Percentiles rank a stretch among this genome's conserved stretches.
Conservation (phyloP, 2,329 filamentous ascomycete species). For the Sporothrix pallida region DNA sequence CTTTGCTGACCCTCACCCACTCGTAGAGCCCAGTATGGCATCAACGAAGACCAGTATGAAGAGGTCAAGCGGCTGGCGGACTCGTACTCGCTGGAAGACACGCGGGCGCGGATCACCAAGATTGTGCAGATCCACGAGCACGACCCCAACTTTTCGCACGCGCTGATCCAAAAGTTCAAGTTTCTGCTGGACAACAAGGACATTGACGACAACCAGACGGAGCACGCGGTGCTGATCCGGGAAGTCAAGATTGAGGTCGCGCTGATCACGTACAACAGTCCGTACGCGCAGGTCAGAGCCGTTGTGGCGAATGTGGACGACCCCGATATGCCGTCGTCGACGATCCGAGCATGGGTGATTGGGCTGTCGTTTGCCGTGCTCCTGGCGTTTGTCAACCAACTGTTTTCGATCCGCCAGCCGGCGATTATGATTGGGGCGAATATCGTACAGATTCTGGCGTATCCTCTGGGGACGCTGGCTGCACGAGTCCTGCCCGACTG, state of each 20-base stretch:
- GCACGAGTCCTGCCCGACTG: slow-evolving; percentile 4
- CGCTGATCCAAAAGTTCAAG: slow-evolving; percentile 50
- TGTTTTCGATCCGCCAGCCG: slow-evolving; percentile 11
- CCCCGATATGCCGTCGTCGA: neutral
- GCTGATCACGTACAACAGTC: slow-evolving; percentile 1
- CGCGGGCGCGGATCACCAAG: slow-evolving; percentile 15
- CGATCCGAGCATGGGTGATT: neutral
- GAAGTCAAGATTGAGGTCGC: slow-evolving; percentile 6
- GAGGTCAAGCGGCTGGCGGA: slow-evolving; percentile 34
- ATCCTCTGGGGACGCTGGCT: neutral
- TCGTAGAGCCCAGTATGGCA: slow-evolving; percentile 25
- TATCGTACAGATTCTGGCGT: slow-evolving; percentile 10
- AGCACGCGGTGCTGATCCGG: neutral
- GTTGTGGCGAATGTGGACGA: slow-evolving; percentile 9
- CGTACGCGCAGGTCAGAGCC: neutral
- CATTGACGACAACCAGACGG: neutral
- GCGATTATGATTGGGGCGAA: neutral
- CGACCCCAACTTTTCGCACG: slow-evolving; percentile 55
- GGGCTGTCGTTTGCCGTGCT: slow-evolving; percentile 9
- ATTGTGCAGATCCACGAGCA: slow-evolving; percentile 47
- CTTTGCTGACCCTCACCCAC: too few species aligned
- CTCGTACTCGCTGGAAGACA: slow-evolving; percentile 29
- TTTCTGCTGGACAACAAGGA: slow-evolving; percentile 44
- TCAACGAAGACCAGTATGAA: slow-evolving; percentile 29
- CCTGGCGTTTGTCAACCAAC: slow-evolving; percentile 11